Evolutionary conservation across 2,329 filamentous ascomycete species (phyloP).

Genomic region (Paradendryphiella salina): DNA sequence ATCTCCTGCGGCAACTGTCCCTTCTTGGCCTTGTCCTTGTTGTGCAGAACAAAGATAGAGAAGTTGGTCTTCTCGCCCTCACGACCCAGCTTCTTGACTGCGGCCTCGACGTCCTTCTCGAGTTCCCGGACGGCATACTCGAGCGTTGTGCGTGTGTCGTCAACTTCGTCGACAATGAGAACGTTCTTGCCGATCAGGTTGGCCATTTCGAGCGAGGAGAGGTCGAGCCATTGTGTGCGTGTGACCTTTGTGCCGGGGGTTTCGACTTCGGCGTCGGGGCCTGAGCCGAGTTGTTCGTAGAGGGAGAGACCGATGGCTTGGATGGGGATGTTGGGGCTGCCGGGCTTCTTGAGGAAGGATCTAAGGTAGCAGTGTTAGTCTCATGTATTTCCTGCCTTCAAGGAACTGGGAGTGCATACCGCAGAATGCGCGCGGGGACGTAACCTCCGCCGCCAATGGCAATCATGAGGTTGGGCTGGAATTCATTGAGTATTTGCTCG

Average conservation of each 20-base stretch:
- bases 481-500: constrained; percentile 75
- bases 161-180: constrained; percentile 92
- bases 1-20: constrained; percentile 79
- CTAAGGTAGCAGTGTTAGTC: constrained; percentile 13
- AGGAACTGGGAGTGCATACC: constrained; percentile 51
- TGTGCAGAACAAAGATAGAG: constrained; percentile 94
- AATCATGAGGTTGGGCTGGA: constrained; percentile 95
- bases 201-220: constrained; percentile 81
- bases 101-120: constrained; percentile 88
- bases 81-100: constrained; percentile 71
- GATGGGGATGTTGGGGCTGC: constrained; percentile 92
- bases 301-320: constrained; percentile 98
- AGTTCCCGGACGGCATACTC: constrained; percentile 93
- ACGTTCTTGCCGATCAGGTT: constrained; percentile 90
- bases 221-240: constrained; percentile 96
- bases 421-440: constrained; percentile 92
- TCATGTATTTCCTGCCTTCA: not conserved
- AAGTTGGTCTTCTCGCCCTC: constrained; percentile 79
- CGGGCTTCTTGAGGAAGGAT: constrained; percentile 92
- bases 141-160: constrained; percentile 90
- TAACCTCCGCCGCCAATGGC: constrained; percentile 98
- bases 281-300: constrained; percentile 76
- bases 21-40: constrained; percentile 98
- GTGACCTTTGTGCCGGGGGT: constrained; percentile 89
- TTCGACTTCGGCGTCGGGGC: constrained; percentile 68